Base-by-base conservation (phyloP, 768 basidiomycete genomes). In the Panellus pusillus region DNA sequence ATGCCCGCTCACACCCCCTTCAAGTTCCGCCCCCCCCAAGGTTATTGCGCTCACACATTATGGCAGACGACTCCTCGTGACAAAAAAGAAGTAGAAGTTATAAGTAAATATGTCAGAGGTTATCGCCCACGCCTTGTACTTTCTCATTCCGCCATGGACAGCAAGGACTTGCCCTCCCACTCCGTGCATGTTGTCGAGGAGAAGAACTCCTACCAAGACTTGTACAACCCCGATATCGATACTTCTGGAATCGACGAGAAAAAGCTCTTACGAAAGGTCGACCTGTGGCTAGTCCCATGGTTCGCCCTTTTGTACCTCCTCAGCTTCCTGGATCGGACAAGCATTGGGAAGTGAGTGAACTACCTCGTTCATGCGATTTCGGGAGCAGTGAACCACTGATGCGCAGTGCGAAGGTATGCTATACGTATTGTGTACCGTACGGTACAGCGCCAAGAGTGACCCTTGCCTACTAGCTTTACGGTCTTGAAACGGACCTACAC, bases 241-340 rank as follows among this genome's bases (percentile, higher is more conserved):
- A 77, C 74, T 3, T 79, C 79, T 35, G 60, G 64, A 12, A 62
- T 89, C 42, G 73, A 87, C 61, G 84, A 84, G 64, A 73, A 69
- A 44, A 78, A 71, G 48, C 72, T 89, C 20, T 67, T 80, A 36
- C 70, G 85, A 41, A 85, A 78, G 66, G 79, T 89, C 44, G 87
- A 89, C 65, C 51, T 82, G 60, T 78, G 76, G 61, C 74, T 92
- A 50, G 76, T 92, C 29, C 91, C 91, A 31, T 91, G 87, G 85
- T 70, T 93, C 20, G 76, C 84, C 9, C 62, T 90, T 8, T 72
- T 93, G 19, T 91, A 91, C 66, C 73, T 91, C 24, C 73, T 92
- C 60, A 89, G 82, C 67, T 92, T 87, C 65, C 72, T 91, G 47
- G 79, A 81, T 54, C 68, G 82, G 66, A 79, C 69, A 67, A 87